phyloP scores from a whole-genome alignment of 192 early-diverging fungal species.

The Globomyces pollinis-pini region DNA sequence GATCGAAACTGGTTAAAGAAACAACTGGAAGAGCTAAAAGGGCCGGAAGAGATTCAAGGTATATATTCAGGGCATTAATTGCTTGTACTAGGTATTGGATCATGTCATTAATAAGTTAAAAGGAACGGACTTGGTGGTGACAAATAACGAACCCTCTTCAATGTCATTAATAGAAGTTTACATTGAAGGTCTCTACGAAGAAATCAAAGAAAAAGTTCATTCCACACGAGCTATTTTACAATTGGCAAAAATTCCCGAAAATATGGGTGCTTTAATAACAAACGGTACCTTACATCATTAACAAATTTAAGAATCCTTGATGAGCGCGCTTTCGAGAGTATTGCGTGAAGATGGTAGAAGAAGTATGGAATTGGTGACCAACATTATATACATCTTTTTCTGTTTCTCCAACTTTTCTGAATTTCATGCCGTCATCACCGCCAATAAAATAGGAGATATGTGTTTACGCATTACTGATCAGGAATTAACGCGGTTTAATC shows the following conservation, averaged over 20 bases:
- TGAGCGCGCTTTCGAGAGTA: conserved; percentile 46
- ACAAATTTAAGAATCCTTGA: conserved; percentile 9
- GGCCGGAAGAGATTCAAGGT: background rate
- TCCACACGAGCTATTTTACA: conserved; percentile 39
- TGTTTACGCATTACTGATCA: conserved; percentile 42
- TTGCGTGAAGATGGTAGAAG: conserved; percentile 47
- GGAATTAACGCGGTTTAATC: conserved; percentile 36
- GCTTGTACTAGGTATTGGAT: background rate
- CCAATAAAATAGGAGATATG: conserved; percentile 55
- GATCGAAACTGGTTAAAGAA: conserved; percentile 21
- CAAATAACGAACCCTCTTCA: conserved; percentile 22
- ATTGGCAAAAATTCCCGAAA: conserved; percentile 35
- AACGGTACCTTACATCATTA: conserved; percentile 20
- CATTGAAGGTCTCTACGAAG: conserved; percentile 49
- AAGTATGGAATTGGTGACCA: conserved; percentile 44
- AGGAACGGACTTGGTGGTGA: background rate
- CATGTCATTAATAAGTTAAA: conserved; percentile 2
- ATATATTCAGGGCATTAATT: background rate
- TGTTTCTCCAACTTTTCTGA: conserved; percentile 48
- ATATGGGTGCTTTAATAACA: conserved; percentile 30
- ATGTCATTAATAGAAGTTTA: conserved; percentile 38
- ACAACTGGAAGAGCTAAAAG: conserved; percentile 23
- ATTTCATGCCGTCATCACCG: conserved; percentile 44
- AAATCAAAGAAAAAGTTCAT: conserved; percentile 42
- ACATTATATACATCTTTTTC: conserved; percentile 52